Evolutionary conservation across 176 grass and related monocot genomes (phyloP).

Genomic region (Tillandsia leiboldiana): DNA sequence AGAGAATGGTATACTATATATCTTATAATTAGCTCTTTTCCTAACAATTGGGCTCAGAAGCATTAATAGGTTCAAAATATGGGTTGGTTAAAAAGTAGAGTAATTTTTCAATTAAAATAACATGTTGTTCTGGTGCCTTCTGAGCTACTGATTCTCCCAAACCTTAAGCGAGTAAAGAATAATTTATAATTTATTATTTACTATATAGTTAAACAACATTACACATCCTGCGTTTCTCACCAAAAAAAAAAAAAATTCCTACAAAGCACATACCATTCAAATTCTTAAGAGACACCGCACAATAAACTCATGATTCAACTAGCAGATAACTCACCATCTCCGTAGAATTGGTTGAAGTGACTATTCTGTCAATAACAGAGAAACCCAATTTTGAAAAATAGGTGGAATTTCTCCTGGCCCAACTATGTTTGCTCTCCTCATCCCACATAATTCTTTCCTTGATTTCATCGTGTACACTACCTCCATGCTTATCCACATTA

Average conservation of each 20-base stretch:
- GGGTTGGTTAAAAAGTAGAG: too few relatives aligned
- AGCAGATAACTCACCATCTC: conserved; percentile 32
- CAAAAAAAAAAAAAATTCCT: not conserved
- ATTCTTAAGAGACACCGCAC: too few relatives aligned
- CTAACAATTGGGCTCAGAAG: too few relatives aligned
- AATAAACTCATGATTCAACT: not conserved
- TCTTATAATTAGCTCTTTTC: too few relatives aligned
- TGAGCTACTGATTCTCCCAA: too few relatives aligned
- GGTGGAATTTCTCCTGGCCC: conserved; percentile 44
- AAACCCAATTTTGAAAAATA: conserved; percentile 83
- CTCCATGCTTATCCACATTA: conserved; percentile 56
- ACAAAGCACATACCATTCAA: not conserved
- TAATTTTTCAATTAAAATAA: too few relatives aligned
- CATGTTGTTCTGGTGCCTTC: too few relatives aligned
- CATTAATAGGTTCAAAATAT: too few relatives aligned
- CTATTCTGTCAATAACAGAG: conserved; percentile 60
- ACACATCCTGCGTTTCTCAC: not conserved
- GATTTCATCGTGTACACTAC: conserved; percentile 30
- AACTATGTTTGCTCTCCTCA: conserved; percentile 54
- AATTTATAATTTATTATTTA: not conserved
- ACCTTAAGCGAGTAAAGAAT: not conserved
- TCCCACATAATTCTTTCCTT: conserved; percentile 40
- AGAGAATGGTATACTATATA: too few relatives aligned
- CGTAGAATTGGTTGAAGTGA: conserved; percentile 30
- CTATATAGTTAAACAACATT: not conserved